Percentiles rank a stretch among this genome's conserved stretches.
phyloP scores from a whole-genome alignment of 176 grass and related monocot species.

The Hsuehochloa calcarea region DNA sequence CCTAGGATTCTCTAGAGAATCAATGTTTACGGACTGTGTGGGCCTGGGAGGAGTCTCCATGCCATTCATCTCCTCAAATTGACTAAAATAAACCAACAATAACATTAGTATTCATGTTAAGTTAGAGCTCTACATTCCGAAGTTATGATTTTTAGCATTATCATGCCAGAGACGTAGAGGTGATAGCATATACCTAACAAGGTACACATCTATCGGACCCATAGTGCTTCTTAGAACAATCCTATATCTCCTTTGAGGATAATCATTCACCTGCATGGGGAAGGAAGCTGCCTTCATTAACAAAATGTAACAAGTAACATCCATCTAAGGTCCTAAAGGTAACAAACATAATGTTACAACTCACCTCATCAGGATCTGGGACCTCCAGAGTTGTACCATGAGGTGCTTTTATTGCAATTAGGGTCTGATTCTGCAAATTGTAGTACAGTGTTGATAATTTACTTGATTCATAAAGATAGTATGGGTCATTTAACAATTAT shows the following conservation, averaged over 20 bases:
- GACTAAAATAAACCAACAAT: conserved; percentile 35
- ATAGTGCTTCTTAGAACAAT: conserved; percentile 88
- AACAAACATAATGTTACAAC: conserved; percentile 23
- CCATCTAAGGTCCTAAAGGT: background rate
- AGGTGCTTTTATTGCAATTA: conserved; percentile 91
- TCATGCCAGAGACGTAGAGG: background rate
- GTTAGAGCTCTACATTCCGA: conserved; percentile 28
- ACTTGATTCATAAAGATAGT: background rate
- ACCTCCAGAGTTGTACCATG: conserved; percentile 95
- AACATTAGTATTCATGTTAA: conserved; percentile 23
- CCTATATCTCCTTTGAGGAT: conserved; percentile 84
- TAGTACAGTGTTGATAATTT: background rate
- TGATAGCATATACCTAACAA: conserved; percentile 64
- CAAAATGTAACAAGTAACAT: background rate
- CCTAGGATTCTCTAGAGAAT: conserved; percentile 53
- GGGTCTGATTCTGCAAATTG: conserved; percentile 71
- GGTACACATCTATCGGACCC: conserved; percentile 88
- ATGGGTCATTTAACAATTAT: background rate
- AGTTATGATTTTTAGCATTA: background rate
- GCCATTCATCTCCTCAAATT: conserved; percentile 89
- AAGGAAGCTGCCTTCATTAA: conserved; percentile 14
- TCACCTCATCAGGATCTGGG: conserved; percentile 85
- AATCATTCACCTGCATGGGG: conserved; percentile 57
- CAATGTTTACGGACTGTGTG: conserved; percentile 40
- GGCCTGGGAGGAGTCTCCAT: conserved; percentile 62